A percentile compares a stretch with the other conserved stretches of the same genome.
These are phyloP conservation scores for Penicillium turbatum DNA, from an alignment of 495 filamentous ascomycete species.

Conservation along the genomic window DNA sequence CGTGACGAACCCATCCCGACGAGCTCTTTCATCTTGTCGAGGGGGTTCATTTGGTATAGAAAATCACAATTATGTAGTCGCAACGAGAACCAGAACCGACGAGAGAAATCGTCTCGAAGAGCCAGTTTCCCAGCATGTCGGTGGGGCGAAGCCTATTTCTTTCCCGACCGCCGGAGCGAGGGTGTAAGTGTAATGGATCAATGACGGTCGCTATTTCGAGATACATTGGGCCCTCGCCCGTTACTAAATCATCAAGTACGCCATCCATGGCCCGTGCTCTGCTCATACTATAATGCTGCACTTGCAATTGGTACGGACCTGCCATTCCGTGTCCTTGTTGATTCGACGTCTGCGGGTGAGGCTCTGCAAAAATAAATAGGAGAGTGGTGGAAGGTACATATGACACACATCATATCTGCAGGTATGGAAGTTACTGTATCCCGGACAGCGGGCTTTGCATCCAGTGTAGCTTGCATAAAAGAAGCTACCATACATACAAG, in stretches of 20 bases:
- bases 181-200: slow-evolving; percentile 28
- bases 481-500: neutral
- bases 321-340: neutral
- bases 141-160: slow-evolving; percentile 9
- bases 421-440: neutral
- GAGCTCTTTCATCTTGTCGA: slow-evolving; percentile 22
- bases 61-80: neutral
- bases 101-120: neutral
- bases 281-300: neutral
- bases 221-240: slow-evolving; percentile 1
- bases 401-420: too few relatives aligned
- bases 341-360: neutral
- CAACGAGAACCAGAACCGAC: neutral
- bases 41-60: slow-evolving; percentile 11
- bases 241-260: slow-evolving; percentile 10
- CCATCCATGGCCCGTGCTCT: slow-evolving; percentile 6
- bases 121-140: slow-evolving; percentile 1
- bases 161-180: slow-evolving; percentile 7
- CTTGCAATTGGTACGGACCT: slow-evolving; percentile 3
- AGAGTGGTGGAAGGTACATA: neutral
- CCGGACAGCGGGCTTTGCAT: neutral
- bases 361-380: neutral
- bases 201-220: slow-evolving; percentile 18
- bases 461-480: neutral
- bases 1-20: slow-evolving; percentile 14